Base-by-base conservation (phyloP, 2,329 filamentous ascomycete genomes). In the Neonectria punicea region DNA sequence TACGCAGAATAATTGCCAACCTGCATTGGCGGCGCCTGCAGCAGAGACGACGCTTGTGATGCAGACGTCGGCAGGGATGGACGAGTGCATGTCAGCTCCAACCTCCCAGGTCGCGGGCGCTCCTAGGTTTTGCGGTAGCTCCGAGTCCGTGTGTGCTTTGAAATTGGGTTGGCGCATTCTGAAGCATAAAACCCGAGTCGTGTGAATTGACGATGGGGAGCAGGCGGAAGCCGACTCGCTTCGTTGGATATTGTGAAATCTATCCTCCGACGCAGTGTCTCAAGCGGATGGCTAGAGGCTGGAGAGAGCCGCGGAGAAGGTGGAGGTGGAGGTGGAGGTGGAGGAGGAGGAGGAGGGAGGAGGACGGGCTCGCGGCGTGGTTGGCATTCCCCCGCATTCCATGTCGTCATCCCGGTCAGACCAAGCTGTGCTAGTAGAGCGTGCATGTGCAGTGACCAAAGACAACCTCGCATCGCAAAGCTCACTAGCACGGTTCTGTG, bases 351-450 rank as follows among this genome's bases (percentile, higher is more conserved):
- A 34, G 53, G 28, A 32, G 30, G 60, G 32, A 60, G 53, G 43
- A 56, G 58, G 18, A 63, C 59, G 68, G 57, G 63, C 68, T 68
- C 66, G 64, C 65, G 53, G 39, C 47, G 53, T 58, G 46, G 46
- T 60, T 68, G 69, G 69, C 46, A 73, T 73, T 74, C 70, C 75
- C 74, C 75, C 75, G 75, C 75, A 76, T 75, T 76, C 72, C 75
- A 75, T 77, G 73, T 74, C 75, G 75, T 76, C 75, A 76, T 77
- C 73, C 70, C 73, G 70, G 67, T 43, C 65, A 65, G 57, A 66
- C 66, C 65, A 63, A 70, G 68, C 61, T 57, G 65, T 72, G 72
- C 72, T 63, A 66, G 57, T 62, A 66, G 57, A 71, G 69, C 49
- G 63, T 67, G 69, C 59, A 60, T 63, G 64, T 20, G 39, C 39